Percentiles rank a stretch among this genome's conserved stretches.
phyloP scores from a whole-genome alignment of 805 yeast species.

The Nakazawaea molendinolei region DNA sequence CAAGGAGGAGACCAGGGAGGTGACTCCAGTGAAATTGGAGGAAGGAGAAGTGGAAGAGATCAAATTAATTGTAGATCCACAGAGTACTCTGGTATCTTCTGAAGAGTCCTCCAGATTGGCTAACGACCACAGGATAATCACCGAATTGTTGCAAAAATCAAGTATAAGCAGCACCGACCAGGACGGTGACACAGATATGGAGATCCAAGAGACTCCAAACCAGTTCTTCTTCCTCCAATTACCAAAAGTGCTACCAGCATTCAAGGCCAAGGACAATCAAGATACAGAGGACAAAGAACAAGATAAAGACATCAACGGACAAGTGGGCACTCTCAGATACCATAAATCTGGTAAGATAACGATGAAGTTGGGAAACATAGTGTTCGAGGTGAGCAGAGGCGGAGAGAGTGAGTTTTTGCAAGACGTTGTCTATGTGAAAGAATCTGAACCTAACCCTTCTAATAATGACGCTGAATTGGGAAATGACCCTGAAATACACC shows the following conservation, averaged over 20 bases:
- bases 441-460: not conserved
- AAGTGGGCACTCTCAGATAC: conserved; percentile 64
- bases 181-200: conserved; percentile 14
- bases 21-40: no score
- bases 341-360: conserved; percentile 83
- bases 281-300: conserved; percentile 12
- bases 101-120: conserved; percentile 27
- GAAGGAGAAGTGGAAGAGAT: no score
- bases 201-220: conserved; percentile 12
- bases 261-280: conserved; percentile 16
- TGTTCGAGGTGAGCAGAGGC: conserved; percentile 67
- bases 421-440: conserved; percentile 41
- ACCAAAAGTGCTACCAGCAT: conserved; percentile 38
- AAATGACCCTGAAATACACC: conserved; percentile 32
- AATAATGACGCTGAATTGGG: conserved; percentile 36
- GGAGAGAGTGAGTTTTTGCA: conserved; percentile 65
- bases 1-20: no score
- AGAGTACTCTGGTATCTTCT: no score
- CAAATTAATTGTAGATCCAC: no score
- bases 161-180: conserved; percentile 23
- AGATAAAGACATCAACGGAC: conserved; percentile 36
- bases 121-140: conserved; percentile 33
- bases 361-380: conserved; percentile 63
- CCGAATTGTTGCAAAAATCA: conserved; percentile 19
- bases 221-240: conserved; percentile 31